These are phyloP conservation scores for Ceratocystis alfenasii DNA, from an alignment of 2,329 filamentous ascomycete genomes.

Conservation along the genomic window DNA sequence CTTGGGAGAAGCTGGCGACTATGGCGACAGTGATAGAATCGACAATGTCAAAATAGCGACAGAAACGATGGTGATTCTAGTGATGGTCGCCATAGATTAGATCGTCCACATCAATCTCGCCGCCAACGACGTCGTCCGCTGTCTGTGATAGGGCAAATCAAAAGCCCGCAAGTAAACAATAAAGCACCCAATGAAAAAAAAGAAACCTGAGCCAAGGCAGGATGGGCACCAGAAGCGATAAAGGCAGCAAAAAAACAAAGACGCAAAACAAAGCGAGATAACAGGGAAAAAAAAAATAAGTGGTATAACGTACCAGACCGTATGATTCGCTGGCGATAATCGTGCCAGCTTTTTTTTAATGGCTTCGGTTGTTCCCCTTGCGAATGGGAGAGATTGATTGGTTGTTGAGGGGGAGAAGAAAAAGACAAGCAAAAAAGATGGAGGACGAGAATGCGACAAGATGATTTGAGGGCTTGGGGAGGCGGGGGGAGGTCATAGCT, in stretches of 20 bases:
- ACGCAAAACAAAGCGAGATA: conserved; percentile 24
- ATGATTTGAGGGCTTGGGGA: conserved; percentile 38
- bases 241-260: conserved; percentile 23
- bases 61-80: not conserved
- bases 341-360: conserved; percentile 23
- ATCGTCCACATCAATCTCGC: too few relatives aligned
- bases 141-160: conserved; percentile 19
- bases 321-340: conserved; percentile 23
- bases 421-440: conserved; percentile 32
- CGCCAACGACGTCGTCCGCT: not conserved
- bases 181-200: conserved; percentile 20
- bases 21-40: not conserved
- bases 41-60: not conserved
- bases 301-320: conserved; percentile 23
- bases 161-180: conserved; percentile 26
- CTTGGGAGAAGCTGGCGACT: not conserved
- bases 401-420: conserved; percentile 32
- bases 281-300: conserved; percentile 28
- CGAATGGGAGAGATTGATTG: conserved; percentile 36
- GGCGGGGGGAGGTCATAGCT: conserved; percentile 21
- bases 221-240: conserved; percentile 20
- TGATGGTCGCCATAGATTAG: not conserved
- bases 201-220: conserved; percentile 23
- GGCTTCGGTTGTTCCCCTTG: conserved; percentile 21
- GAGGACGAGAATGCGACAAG: conserved; percentile 36